phyloP scores from a whole-genome alignment of 2,329 filamentous ascomycete species.

The Nannizzia gypsea region DNA sequence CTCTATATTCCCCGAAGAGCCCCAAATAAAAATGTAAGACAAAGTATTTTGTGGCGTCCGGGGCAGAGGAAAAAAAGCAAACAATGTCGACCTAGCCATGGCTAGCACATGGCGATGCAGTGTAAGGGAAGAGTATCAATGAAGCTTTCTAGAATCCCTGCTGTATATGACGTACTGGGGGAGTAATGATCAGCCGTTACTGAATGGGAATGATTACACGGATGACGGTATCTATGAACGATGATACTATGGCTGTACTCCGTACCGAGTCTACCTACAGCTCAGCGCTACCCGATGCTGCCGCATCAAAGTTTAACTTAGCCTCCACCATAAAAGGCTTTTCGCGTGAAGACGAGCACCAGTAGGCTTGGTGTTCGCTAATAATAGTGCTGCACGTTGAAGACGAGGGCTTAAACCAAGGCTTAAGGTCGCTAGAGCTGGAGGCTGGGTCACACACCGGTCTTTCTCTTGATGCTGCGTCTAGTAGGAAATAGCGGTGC shows the following conservation, averaged over 20 bases:
- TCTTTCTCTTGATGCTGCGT: background rate
- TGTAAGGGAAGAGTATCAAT: background rate
- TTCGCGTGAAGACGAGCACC: background rate
- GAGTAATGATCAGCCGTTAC: background rate
- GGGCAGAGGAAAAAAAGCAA: background rate
- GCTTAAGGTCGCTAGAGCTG: background rate
- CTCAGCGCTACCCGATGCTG: background rate
- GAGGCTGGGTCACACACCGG: background rate
- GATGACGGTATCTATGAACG: background rate
- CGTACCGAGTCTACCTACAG: background rate
- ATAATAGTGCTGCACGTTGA: background rate
- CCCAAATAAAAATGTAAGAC: background rate
- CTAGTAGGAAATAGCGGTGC: background rate
- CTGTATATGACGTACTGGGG: background rate
- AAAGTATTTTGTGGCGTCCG: background rate
- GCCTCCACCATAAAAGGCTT: background rate
- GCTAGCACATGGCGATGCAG: background rate
- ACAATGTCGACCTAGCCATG: background rate
- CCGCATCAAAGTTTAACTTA: background rate
- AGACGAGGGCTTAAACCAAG: background rate
- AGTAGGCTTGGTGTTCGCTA: background rate
- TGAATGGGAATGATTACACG: background rate
- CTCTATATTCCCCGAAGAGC: background rate
- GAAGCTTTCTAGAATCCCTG: background rate
- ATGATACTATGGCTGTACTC: background rate